phyloP scores from a whole-genome alignment of 768 basidiomycete genomes.

The Tulasnella sp. region DNA sequence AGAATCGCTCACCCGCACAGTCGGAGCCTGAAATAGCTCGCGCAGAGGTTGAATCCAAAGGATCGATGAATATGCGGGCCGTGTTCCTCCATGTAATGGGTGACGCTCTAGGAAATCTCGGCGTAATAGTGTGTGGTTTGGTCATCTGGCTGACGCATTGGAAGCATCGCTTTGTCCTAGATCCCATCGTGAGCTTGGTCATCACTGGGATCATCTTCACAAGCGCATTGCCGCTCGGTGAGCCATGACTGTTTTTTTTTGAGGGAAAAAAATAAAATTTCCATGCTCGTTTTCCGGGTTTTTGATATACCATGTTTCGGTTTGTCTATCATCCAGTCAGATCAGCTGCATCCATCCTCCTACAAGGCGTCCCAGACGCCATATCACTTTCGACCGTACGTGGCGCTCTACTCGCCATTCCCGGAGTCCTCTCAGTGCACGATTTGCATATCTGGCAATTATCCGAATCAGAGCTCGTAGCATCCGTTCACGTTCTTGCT shows the following conservation, averaged over 20 bases:
- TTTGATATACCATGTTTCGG: no score
- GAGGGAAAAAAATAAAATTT: no score
- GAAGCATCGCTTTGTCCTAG: slow-evolving; percentile 80
- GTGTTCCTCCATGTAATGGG: slow-evolving; percentile 89
- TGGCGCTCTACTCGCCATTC: slow-evolving; percentile 63
- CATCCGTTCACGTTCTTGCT: slow-evolving; percentile 88
- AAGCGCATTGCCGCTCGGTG: slow-evolving; percentile 74
- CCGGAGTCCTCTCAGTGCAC: slow-evolving; percentile 81
- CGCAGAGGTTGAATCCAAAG: slow-evolving; percentile 25
- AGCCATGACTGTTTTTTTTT: slow-evolving; percentile 5
- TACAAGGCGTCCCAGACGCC: slow-evolving; percentile 86
- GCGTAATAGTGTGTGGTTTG: slow-evolving; percentile 90
- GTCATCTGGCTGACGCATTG: slow-evolving; percentile 86
- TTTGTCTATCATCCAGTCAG: slow-evolving; percentile 6
- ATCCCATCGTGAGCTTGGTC: slow-evolving; percentile 84
- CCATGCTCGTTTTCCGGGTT: neutral
- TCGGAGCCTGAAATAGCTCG: slow-evolving; percentile 20
- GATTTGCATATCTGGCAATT: slow-evolving; percentile 97
- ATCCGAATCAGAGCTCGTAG: slow-evolving; percentile 88
- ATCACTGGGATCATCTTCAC: slow-evolving; percentile 97
- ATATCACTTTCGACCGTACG: slow-evolving; percentile 85
- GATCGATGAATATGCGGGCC: slow-evolving; percentile 98
- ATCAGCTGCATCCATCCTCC: slow-evolving; percentile 75
- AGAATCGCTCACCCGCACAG: no score
- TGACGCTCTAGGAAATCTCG: slow-evolving; percentile 95